Evolutionary conservation across 2,329 filamentous ascomycete species (phyloP).

Genomic region (Trichoderma polysporum): DNA sequence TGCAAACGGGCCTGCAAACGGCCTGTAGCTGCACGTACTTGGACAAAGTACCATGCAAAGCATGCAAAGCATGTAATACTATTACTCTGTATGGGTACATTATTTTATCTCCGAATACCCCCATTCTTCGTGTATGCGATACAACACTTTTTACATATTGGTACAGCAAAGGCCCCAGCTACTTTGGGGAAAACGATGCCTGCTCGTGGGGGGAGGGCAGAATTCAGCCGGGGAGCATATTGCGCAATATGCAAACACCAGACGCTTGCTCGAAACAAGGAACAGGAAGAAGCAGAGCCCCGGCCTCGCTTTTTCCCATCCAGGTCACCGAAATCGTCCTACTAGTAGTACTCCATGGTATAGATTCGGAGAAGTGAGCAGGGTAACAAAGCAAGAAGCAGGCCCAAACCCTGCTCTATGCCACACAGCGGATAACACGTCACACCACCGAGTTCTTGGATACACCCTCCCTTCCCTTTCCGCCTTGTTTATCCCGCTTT

Average conservation of each 20-base stretch:
- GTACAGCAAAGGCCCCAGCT: not conserved
- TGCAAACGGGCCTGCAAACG: too few relatives aligned
- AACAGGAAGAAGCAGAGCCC: not conserved
- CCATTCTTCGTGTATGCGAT: not conserved
- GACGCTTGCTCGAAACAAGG: not conserved
- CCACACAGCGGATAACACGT: not conserved
- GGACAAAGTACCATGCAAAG: not conserved
- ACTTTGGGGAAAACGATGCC: not conserved
- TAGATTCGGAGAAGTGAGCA: not conserved
- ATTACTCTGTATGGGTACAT: not conserved
- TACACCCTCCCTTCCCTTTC: not conserved
- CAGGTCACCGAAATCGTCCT: not conserved
- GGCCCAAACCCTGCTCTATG: not conserved
- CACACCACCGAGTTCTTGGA: not conserved
- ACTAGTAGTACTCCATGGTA: not conserved
- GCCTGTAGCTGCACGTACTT: not conserved
- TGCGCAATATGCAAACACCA: constrained; percentile 3
- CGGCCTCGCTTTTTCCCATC: not conserved
- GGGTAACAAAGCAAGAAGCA: not conserved
- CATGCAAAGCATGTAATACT: not conserved
- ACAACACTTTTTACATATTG: not conserved
- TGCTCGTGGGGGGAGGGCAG: not conserved
- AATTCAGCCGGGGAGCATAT: not conserved
- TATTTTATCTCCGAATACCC: not conserved
- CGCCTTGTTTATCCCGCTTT: not conserved